Percentiles rank a stretch among this genome's conserved stretches.
phyloP scores from a whole-genome alignment of 1,284 basidiomycete genomes.

The Bondarzewia mesenterica region DNA sequence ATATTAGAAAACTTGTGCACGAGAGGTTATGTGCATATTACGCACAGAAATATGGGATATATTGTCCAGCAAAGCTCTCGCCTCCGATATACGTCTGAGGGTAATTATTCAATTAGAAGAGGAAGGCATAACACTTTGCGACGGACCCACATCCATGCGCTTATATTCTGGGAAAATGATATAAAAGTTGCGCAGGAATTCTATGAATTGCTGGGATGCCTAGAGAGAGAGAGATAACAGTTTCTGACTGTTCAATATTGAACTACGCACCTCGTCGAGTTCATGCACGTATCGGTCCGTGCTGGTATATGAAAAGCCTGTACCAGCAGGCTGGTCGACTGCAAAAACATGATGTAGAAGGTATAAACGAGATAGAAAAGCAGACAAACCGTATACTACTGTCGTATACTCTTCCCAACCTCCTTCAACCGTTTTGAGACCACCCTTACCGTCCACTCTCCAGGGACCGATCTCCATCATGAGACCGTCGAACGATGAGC shows the following conservation, averaged over 20 bases:
- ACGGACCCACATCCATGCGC: slow-evolving; percentile 67
- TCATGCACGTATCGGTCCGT: slow-evolving; percentile 84
- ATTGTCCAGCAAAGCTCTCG: slow-evolving; percentile 98
- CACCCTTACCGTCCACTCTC: slow-evolving; percentile 73
- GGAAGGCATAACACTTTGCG: neutral
- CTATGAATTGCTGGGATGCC: slow-evolving; percentile 74
- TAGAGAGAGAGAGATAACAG: slow-evolving; percentile 24
- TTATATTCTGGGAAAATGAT: slow-evolving; percentile 85
- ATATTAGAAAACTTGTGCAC: neutral
- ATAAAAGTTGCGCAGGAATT: slow-evolving; percentile 87
- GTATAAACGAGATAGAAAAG: neutral
- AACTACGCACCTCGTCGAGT: slow-evolving; percentile 51
- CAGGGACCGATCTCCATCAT: slow-evolving; percentile 99
- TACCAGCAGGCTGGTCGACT: slow-evolving; percentile 98
- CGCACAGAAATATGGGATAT: slow-evolving; percentile 90
- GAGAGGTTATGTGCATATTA: slow-evolving; percentile 1
- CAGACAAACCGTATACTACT: slow-evolving; percentile 76
- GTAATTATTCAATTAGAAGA: slow-evolving; percentile 3
- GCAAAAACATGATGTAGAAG: neutral
- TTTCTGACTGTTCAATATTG: neutral
- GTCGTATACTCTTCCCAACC: slow-evolving; percentile 99
- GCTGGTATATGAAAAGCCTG: slow-evolving; percentile 86
- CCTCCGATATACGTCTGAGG: slow-evolving; percentile 84
- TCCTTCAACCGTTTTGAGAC: slow-evolving; percentile 73
- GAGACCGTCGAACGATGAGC: slow-evolving; percentile 93